Evolutionary conservation across 306 rosid species (phyloP).

Genomic region (Styphnolobium japonicum): DNA sequence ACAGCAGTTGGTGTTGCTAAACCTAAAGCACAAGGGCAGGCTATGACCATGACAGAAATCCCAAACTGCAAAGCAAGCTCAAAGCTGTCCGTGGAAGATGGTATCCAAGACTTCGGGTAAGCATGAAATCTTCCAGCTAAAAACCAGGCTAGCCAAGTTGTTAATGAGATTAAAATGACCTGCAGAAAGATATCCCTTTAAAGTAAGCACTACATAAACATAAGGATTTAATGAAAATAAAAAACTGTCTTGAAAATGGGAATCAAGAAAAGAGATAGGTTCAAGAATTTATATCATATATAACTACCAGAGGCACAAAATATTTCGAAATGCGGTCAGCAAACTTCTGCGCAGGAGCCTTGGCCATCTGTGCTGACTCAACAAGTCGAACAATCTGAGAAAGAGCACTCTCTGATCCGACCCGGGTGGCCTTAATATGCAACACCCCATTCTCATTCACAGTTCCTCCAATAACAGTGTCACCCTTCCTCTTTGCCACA

Average conservation of each 20-base stretch:
- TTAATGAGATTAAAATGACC: conserved; percentile 61
- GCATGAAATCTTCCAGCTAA: conserved; percentile 56
- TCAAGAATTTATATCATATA: background rate
- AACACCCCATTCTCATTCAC: conserved; percentile 73
- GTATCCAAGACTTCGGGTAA: conserved; percentile 69
- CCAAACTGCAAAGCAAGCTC: conserved; percentile 87
- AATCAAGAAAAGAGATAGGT: background rate
- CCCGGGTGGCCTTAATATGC: conserved; percentile 63
- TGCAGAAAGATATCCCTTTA: conserved; percentile 21
- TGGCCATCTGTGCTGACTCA: conserved; percentile 82
- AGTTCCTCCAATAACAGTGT: conserved; percentile 71
- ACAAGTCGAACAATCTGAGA: conserved; percentile 75
- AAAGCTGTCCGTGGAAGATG: conserved; percentile 64
- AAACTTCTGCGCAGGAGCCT: conserved; percentile 80
- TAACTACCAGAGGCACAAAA: conserved; percentile 67
- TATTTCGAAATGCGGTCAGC: conserved; percentile 76
- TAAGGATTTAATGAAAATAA: background rate
- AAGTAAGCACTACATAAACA: background rate
- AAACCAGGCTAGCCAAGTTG: conserved; percentile 73
- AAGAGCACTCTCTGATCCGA: conserved; percentile 79
- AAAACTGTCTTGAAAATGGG: background rate
- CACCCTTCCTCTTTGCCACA: conserved; percentile 54
- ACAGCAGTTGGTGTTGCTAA: conserved; percentile 89
- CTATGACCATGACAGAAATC: conserved; percentile 84
- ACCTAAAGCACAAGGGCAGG: conserved; percentile 89